These are phyloP conservation scores for Diplodia mutila DNA, from an alignment of 2,329 filamentous ascomycete species.

Conservation along the genomic window DNA sequence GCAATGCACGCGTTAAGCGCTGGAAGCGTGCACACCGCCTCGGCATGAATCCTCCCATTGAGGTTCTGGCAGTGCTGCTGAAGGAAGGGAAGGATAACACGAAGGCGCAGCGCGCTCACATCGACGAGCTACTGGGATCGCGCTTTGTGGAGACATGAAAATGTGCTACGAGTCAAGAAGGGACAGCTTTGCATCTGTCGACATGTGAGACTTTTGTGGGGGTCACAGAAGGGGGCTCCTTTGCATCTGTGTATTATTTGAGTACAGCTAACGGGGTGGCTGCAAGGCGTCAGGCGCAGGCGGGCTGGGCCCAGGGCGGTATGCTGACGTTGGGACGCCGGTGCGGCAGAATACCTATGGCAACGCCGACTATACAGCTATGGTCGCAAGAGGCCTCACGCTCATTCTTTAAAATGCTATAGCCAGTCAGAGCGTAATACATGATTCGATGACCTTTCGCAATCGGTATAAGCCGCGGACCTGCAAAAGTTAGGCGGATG, in stretches of 20 bases:
- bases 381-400: not conserved
- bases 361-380: not conserved
- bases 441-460: not conserved
- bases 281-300: slow-evolving; percentile 20
- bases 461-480: slow-evolving; percentile 3
- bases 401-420: not conserved
- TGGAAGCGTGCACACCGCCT: slow-evolving; percentile 86
- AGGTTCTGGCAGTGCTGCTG: slow-evolving; percentile 83
- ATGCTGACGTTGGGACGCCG: not conserved
- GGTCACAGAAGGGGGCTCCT: not conserved
- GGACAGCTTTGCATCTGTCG: not conserved
- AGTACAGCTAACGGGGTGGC: not conserved
- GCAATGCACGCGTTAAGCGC: slow-evolving; percentile 76
- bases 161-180: not conserved
- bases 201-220: not conserved
- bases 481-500: slow-evolving; percentile 2
- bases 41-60: slow-evolving; percentile 84
- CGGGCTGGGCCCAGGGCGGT: slow-evolving; percentile 1
- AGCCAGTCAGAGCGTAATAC: not conserved
- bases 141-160: slow-evolving; percentile 47
- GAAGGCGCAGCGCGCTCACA: slow-evolving; percentile 68
- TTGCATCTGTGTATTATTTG: not conserved
- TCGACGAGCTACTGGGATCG: slow-evolving; percentile 67
- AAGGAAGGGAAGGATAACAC: slow-evolving; percentile 63
- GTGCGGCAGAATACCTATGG: not conserved